Percentiles rank a stretch among this genome's conserved stretches.
These are phyloP conservation scores for Trypanosoma avium DNA, from an alignment of 208 protist species.

Conservation along the genomic window DNA sequence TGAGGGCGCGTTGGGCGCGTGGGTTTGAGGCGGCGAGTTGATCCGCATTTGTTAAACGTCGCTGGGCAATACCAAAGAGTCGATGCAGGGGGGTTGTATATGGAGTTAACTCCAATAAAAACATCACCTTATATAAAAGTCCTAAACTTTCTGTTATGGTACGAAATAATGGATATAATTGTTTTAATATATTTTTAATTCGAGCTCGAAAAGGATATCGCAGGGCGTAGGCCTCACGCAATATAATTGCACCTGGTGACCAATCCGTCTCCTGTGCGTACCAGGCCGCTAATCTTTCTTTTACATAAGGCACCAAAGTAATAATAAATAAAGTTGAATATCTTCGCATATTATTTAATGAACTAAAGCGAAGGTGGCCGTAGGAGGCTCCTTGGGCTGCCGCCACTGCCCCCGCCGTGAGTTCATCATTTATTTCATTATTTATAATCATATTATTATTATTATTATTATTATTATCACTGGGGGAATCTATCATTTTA, in stretches of 20 bases:
- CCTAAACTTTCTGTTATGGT: constrained; percentile 30
- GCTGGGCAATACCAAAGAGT: constrained; percentile 55
- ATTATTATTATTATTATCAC: too few species aligned
- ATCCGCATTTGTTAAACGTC: constrained; percentile 46
- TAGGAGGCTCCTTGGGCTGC: constrained; percentile 55
- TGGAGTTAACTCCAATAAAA: constrained; percentile 71
- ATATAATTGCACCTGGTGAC: constrained; percentile 45
- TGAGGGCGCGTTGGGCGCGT: constrained; percentile 42
- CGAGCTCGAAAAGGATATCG: constrained; percentile 39
- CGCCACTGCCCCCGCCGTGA: constrained; percentile 37
- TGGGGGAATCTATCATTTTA: too few species aligned
- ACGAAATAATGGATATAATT: constrained; percentile 53
- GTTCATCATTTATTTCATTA: constrained; percentile 25
- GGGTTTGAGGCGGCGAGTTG: constrained; percentile 30
- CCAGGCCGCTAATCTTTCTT: constrained; percentile 40
- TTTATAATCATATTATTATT: constrained; percentile 9
- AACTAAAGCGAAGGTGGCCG: constrained; percentile 60
- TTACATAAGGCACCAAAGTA: constrained; percentile 65
- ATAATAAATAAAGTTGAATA: constrained; percentile 58
- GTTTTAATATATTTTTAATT: constrained; percentile 42
- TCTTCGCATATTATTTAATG: constrained; percentile 36
- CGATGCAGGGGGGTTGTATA: constrained; percentile 56
- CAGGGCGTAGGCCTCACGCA: constrained; percentile 39
- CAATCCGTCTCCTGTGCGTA: constrained; percentile 48
- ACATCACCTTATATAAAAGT: constrained; percentile 59